Percentiles rank a stretch among this genome's conserved stretches.
phyloP scores from a whole-genome alignment of 371 early-diverging fungal species.

The Smittium mucronatum region DNA sequence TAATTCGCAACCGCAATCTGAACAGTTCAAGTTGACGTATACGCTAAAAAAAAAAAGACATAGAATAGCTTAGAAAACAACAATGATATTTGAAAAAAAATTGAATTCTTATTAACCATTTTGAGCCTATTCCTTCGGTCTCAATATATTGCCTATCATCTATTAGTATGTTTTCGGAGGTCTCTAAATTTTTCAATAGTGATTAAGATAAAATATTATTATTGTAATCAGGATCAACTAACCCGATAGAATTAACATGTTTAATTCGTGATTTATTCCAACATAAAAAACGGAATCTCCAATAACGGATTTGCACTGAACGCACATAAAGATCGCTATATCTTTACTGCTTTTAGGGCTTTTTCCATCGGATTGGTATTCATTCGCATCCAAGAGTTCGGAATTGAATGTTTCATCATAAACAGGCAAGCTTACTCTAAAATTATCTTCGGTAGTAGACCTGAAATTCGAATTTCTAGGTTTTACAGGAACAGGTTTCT shows the following conservation, averaged over 20 bases:
- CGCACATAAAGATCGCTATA: not conserved
- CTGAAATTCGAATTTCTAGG: no score
- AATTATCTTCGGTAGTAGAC: no score
- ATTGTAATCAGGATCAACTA: no score
- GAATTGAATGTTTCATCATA: no score
- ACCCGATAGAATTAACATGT: not conserved
- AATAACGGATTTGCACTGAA: not conserved
- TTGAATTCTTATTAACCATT: not conserved
- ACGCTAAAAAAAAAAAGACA: not conserved
- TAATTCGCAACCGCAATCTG: not conserved
- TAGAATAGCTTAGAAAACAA: not conserved
- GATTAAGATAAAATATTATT: no score
- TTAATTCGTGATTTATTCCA: not conserved
- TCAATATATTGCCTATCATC: not conserved
- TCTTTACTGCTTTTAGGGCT: not conserved
- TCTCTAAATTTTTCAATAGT: no score
- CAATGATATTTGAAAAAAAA: no score
- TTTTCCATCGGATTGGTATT: no score
- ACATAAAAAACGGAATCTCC: not conserved
- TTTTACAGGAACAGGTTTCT: not conserved
- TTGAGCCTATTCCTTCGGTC: not conserved
- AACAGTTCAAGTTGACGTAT: not conserved
- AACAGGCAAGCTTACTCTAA: no score
- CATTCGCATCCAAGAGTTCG: no score
- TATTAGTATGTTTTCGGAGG: not conserved